These are phyloP conservation scores for Cutaneotrichosporon sp. DNA, from an alignment of 1,284 basidiomycete species.

Conservation along the genomic window DNA sequence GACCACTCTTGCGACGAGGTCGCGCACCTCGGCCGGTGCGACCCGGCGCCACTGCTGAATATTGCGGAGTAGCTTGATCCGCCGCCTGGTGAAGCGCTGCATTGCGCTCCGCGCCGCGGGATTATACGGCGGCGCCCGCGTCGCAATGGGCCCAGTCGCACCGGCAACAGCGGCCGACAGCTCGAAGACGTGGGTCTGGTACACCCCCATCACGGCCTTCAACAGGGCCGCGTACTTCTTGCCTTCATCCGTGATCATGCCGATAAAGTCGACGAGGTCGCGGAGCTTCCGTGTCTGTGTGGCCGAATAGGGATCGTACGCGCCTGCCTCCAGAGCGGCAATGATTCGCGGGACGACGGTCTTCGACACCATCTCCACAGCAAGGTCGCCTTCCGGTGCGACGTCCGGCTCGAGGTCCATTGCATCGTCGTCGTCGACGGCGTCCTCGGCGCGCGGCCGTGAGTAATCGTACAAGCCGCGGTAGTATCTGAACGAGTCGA, in stretches of 20 bases:
- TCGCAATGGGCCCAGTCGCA: constrained; percentile 32
- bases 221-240: constrained; percentile 64
- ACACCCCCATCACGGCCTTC: constrained; percentile 59
- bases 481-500: constrained; percentile 84
- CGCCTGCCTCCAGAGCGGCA: constrained; percentile 65
- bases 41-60: constrained; percentile 70
- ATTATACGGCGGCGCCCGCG: constrained; percentile 60
- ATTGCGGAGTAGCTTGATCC: constrained; percentile 68
- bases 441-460: constrained; percentile 48
- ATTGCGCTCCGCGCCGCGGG: constrained; percentile 70
- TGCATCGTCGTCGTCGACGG: constrained; percentile 33
- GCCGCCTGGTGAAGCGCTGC: constrained; percentile 62
- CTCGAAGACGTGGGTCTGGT: constrained; percentile 56
- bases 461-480: constrained; percentile 71
- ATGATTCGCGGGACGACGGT: constrained; percentile 71
- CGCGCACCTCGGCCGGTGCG: constrained; percentile 58
- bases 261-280: constrained; percentile 74
- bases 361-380: constrained; percentile 79
- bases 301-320: constrained; percentile 76
- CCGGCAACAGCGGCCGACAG: constrained; percentile 51
- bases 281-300: constrained; percentile 60
- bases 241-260: constrained; percentile 65
- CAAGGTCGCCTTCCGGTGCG: constrained; percentile 81
- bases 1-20: constrained; percentile 59
- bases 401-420: constrained; percentile 55